Evolutionary conservation across 2,329 filamentous ascomycete genomes (phyloP).

Genomic region (Fusarium nanum): DNA sequence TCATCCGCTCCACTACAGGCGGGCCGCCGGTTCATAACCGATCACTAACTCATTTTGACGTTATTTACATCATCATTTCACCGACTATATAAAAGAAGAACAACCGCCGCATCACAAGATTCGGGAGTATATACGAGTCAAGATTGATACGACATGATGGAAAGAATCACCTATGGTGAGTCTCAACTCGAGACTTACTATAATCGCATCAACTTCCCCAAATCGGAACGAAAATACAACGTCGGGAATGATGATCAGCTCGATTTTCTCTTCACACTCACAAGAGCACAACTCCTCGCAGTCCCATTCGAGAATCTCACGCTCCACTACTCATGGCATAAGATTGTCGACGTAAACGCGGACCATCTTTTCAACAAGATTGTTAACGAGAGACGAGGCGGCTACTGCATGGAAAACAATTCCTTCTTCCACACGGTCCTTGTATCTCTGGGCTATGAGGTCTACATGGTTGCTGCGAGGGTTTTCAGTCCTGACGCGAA

Average conservation of each 20-base stretch:
- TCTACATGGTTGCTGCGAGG: conserved; percentile 16
- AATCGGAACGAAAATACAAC: background rate
- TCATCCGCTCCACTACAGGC: conserved; percentile 3
- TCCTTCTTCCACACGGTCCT: conserved; percentile 23
- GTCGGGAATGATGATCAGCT: conserved; percentile 1
- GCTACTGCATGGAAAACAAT: conserved; percentile 33
- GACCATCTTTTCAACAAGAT: conserved; percentile 26
- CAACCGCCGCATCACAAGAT: accelerated
- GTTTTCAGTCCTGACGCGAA: background rate
- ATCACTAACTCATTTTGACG: background rate
- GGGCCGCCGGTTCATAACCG: conserved; percentile 2
- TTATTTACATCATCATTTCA: background rate
- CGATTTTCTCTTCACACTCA: background rate
- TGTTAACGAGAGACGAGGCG: conserved; percentile 22
- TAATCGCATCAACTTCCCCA: conserved; percentile 6
- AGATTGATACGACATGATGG: conserved; percentile 1
- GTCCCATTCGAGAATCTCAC: conserved; percentile 32
- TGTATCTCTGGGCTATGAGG: conserved; percentile 5
- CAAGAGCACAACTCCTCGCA: background rate
- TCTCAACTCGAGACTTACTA: conserved; percentile 17
- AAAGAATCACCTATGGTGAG: conserved; percentile 4
- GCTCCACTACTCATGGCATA: conserved; percentile 29
- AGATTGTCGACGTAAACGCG: background rate
- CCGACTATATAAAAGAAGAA: background rate
- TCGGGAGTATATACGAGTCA: background rate